Conservation (phyloP, 1,284 basidiomycete genomes). For the Cutaneotrichosporon daszewskae region DNA sequence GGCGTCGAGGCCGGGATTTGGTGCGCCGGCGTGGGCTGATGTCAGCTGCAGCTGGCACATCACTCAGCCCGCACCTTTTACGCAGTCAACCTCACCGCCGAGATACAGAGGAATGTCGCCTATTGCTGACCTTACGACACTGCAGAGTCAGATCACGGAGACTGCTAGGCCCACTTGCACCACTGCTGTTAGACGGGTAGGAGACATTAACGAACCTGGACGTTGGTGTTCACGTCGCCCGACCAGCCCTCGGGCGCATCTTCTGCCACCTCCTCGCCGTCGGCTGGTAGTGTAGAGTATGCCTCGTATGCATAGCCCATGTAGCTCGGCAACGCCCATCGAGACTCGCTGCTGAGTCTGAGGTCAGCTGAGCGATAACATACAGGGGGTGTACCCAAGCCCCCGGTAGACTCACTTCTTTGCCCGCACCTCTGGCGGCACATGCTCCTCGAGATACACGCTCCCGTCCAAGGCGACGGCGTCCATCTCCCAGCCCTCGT, state of each 20-base stretch:
- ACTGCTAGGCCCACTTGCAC: slow-evolving; percentile 56
- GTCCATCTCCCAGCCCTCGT: slow-evolving; percentile 77
- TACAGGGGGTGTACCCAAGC: no score
- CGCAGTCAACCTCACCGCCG: slow-evolving; percentile 94
- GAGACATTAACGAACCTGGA: slow-evolving; percentile 49
- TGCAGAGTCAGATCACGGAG: slow-evolving; percentile 6
- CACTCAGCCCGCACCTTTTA: slow-evolving; percentile 56
- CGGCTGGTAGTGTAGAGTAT: slow-evolving; percentile 29
- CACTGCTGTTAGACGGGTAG: slow-evolving; percentile 54
- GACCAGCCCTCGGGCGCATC: slow-evolving; percentile 61
- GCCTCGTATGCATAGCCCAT: slow-evolving; percentile 46
- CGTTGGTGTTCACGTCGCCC: slow-evolving; percentile 84
- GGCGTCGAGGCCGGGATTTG: slow-evolving; percentile 36
- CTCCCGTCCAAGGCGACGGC: slow-evolving; percentile 71
- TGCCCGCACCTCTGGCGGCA: slow-evolving; percentile 34
- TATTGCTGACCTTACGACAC: slow-evolving; percentile 82
- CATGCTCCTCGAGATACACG: slow-evolving; percentile 78
- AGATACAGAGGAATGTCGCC: slow-evolving; percentile 74
- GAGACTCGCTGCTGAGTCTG: slow-evolving; percentile 20
- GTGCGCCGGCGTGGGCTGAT: slow-evolving; percentile 18
- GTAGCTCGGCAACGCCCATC: slow-evolving; percentile 37
- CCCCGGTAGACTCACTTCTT: slow-evolving; percentile 31
- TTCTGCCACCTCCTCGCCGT: slow-evolving; percentile 24
- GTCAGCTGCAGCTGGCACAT: slow-evolving; percentile 3
- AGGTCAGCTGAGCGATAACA: background rate